These are phyloP conservation scores for Papiliotrema fonsecae DNA, from an alignment of 1,284 basidiomycete genomes.

Conservation along the genomic window DNA sequence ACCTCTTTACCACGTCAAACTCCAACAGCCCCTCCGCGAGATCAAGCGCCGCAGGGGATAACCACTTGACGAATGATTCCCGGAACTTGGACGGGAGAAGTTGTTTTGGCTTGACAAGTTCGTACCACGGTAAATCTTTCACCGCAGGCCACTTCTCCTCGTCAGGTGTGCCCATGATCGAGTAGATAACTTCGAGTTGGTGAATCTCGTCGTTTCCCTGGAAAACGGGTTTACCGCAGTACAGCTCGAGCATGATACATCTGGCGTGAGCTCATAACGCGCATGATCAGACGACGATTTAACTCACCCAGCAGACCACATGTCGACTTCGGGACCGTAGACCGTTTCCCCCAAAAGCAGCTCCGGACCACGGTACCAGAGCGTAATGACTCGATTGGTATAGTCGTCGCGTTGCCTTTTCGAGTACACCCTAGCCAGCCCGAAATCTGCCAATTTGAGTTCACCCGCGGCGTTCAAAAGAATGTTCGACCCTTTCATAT, in stretches of 20 bases:
- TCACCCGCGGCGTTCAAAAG: constrained; percentile 89
- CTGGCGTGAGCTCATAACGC: constrained; percentile 48
- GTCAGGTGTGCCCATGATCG: constrained; percentile 81
- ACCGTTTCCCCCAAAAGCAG: constrained; percentile 91
- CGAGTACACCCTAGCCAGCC: constrained; percentile 93
- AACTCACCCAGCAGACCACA: constrained; percentile 96
- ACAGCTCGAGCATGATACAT: constrained; percentile 98
- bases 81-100: constrained; percentile 66
- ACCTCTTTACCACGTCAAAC: constrained; percentile 77
- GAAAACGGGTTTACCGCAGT: constrained; percentile 89
- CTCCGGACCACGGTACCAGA: constrained; percentile 98
- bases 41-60: constrained; percentile 75
- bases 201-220: constrained; percentile 96
- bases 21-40: constrained; percentile 74
- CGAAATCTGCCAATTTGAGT: constrained; percentile 95
- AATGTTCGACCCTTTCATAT: constrained; percentile 98
- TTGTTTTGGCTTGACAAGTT: constrained; percentile 83
- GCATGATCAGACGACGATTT: neutral
- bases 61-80: constrained; percentile 76
- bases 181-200: constrained; percentile 89
- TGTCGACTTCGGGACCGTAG: constrained; percentile 98
- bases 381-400: constrained; percentile 96
- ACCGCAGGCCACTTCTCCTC: constrained; percentile 78
- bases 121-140: constrained; percentile 89
- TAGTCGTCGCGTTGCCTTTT: constrained; percentile 87